These are phyloP conservation scores for Elsinoe australis DNA, from an alignment of 2,329 filamentous ascomycete genomes.

Conservation along the genomic window DNA sequence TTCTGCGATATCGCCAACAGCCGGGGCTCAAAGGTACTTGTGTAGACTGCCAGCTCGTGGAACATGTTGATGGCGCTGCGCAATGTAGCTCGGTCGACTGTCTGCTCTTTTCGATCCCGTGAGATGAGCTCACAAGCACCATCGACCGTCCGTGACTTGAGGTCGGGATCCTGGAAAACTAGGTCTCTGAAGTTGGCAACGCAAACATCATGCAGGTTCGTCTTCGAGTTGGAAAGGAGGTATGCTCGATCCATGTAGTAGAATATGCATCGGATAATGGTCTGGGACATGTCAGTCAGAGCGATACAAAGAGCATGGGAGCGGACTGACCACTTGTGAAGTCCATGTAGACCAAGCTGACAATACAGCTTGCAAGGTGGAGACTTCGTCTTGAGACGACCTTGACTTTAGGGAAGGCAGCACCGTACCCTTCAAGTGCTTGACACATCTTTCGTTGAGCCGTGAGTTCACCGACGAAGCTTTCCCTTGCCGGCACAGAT, in stretches of 20 bases:
- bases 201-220: conserved; percentile 73
- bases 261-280: conserved; percentile 77
- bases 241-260: conserved; percentile 91
- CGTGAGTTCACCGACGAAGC: conserved; percentile 60
- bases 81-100: conserved; percentile 56
- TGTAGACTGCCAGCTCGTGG: conserved; percentile 76
- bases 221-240: conserved; percentile 64
- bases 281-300: conserved; percentile 38
- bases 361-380: conserved; percentile 54
- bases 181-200: conserved; percentile 64
- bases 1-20: conserved; percentile 60
- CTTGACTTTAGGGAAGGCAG: conserved; percentile 52
- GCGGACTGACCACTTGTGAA: conserved; percentile 56
- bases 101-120: conserved; percentile 56
- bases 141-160: conserved; percentile 50
- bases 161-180: conserved; percentile 47
- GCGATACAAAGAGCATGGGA: conserved; percentile 10
- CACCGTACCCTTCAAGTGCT: conserved; percentile 52
- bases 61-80: conserved; percentile 72
- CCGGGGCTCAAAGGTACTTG: conserved; percentile 66
- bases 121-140: conserved; percentile 72
- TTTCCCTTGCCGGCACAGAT: conserved; percentile 73
- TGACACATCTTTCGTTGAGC: conserved; percentile 58
- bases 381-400: conserved; percentile 51
- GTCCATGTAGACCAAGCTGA: conserved; percentile 71